Evolutionary conservation across 2,329 filamentous ascomycete genomes (phyloP), one percentile per base, ranked within the genome.

Genomic region (Juglanconis sp.): DNA sequence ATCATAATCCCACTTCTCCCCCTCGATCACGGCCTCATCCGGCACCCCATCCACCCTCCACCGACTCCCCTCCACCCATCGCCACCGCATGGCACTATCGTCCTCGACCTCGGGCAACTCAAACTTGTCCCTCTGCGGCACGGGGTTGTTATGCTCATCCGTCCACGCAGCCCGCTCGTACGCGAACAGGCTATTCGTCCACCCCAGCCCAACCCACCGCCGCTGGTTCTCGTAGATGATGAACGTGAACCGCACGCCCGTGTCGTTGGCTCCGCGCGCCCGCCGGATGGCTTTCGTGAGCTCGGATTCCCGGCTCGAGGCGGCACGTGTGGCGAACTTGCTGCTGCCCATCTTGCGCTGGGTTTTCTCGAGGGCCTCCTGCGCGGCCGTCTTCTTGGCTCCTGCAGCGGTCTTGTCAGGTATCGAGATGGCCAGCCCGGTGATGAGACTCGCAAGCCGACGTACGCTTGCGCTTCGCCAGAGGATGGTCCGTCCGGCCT

Each of bases 181-280:
- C 0, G 92, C 87, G 65, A 99, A 92, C 63, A 99, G 79, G 44
- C 88, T 96, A 2, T 89, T 89, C 0, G 95, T 98, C 93, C 95
- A 99, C 0, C 95, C 95, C 11, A 99, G 83, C 1, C 93, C 94
- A 4, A 99, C 78, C 95, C 95, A 99, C 56, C 95, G 86, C 47
- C 95, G 85, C 74, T 99, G 95, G 68, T 99, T 99, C 73, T 99
- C 95, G 69, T 93, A 98, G 2, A 99, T 82, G 52, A 95, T 93
- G 65, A 99, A 99, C 0, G 95, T 99, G 70, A 99, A 99, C 49
- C 92, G 90, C 13, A 99, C 91, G 1, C 93, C 92, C 0, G 92
- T 85, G 4, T 89, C 88, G 62, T 81, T 81, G n/a, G 74, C 73
- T 30, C 76, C 74, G 42, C 79, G 71, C 34, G 71, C 68, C 40